phyloP scores from a whole-genome alignment of 768 basidiomycete genomes.

The Artomyces pyxidatus region DNA sequence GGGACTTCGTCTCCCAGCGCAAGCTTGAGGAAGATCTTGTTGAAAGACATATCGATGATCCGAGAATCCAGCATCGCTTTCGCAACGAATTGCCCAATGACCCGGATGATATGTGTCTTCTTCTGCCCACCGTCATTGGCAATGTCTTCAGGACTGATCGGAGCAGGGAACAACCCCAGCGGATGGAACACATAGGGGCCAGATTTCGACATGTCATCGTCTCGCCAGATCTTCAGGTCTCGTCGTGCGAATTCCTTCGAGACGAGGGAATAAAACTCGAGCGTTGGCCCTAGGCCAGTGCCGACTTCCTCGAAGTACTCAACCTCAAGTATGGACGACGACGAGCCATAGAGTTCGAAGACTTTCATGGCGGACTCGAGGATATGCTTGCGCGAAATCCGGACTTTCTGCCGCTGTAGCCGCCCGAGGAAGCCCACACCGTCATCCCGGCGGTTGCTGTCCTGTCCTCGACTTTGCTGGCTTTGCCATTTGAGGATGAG shows the following conservation, averaged over 20 bases:
- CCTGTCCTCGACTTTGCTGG: conserved; percentile 72
- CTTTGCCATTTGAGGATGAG: conserved; percentile 94
- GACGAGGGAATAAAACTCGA: conserved; percentile 98
- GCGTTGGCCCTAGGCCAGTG: conserved; percentile 92
- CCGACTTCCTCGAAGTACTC: conserved; percentile 99
- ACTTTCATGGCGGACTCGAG: conserved; percentile 95
- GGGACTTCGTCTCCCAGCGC: conserved; percentile 84
- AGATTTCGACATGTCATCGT: conserved; percentile 55
- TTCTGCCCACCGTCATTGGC: conserved; percentile 72
- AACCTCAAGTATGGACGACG: conserved; percentile 89
- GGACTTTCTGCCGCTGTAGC: conserved; percentile 90
- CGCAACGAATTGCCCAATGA: conserved; percentile 93
- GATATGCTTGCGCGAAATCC: conserved; percentile 90
- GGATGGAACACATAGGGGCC: conserved; percentile 79
- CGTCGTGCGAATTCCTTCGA: conserved; percentile 90
- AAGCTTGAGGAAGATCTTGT: conserved; percentile 89
- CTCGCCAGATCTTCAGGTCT: conserved; percentile 87
- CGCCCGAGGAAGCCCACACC: conserved; percentile 89
- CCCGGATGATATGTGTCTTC: conserved; percentile 76
- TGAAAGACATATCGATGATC: conserved; percentile 93
- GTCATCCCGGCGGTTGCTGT: conserved; percentile 78
- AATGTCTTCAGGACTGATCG: conserved; percentile 62
- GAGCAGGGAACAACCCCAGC: conserved; percentile 81
- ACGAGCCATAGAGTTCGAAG: conserved; percentile 93
- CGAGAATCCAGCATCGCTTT: conserved; percentile 96